A percentile compares a stretch with the other conserved stretches of the same genome.
Evolutionary conservation across 352 stramenopile genomes (phyloP).

Genomic region (Globisporangium nodosum): DNA sequence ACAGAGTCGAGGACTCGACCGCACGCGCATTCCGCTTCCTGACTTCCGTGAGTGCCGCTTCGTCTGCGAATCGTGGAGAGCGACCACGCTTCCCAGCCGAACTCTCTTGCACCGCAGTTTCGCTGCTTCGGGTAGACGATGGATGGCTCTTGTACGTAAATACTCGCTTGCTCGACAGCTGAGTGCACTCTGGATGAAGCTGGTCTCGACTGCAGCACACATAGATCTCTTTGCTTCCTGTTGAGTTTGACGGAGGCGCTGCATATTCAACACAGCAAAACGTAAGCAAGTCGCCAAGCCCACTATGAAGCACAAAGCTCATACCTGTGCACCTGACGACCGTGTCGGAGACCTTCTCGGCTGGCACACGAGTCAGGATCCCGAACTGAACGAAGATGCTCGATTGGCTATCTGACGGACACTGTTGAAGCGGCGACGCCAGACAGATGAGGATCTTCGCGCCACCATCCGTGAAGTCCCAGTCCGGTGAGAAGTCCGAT

Average conservation of each 20-base stretch:
- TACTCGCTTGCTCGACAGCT: constrained; percentile 36
- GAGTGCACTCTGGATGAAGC: constrained; percentile 23
- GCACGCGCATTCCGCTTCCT: constrained; percentile 2
- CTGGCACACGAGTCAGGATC: constrained; percentile 22
- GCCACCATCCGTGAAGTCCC: constrained; percentile 69
- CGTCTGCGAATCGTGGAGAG: constrained; percentile 18
- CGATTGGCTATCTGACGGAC: constrained; percentile 13
- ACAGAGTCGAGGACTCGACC: constrained; percentile 32
- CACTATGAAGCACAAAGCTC: neutral
- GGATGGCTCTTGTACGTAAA: constrained; percentile 57
- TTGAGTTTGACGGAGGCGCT: constrained; percentile 37
- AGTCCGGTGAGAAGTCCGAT: constrained; percentile 81
- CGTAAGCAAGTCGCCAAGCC: neutral
- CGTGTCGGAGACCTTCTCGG: constrained; percentile 63
- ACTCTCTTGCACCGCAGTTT: neutral
- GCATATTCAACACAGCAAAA: constrained; percentile 2
- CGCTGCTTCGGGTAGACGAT: neutral
- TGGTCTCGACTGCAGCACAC: constrained; percentile 31
- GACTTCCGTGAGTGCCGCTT: neutral
- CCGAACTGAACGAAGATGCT: constrained; percentile 78
- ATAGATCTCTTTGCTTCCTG: constrained; percentile 56
- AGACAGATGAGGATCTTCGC: constrained; percentile 84
- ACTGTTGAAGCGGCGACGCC: constrained; percentile 32
- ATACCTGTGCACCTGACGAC: constrained; percentile 73
- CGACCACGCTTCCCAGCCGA: constrained; percentile 40